Evolutionary conservation across 768 basidiomycete genomes (phyloP), one percentile per base, ranked within the genome.

Genomic region (Leccinum longicurvipes): DNA sequence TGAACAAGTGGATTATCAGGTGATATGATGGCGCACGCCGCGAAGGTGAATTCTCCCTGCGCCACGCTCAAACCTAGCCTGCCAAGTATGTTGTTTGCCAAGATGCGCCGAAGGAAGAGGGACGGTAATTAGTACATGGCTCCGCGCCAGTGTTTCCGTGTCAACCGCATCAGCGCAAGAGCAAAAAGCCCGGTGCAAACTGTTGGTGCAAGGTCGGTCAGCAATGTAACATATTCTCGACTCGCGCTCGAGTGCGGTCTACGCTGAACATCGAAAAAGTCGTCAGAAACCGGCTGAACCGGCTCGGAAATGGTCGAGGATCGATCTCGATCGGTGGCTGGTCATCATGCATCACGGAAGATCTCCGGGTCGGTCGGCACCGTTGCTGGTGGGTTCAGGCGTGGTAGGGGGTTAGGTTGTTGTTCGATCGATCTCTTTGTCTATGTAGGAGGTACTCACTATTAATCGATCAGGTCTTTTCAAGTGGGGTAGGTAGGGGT

Each of bases 271-370:
- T 90, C 49, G 89, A 91, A 63, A 63, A 54, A 61, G 54, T 50
- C 5, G 11, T 19, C 19, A 10, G n/a, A 19, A 11, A 41, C 50
- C 70, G 49, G n/a, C n/a, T n/a, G 53, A 63, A 60, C 56, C 68
- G 61, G 2, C 27, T 58, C 12, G 76, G 75, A 11, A 75, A 65
- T 9, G 61, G 76, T 55, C 76, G 74, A 65, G 83, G 85, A 9
- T 83, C 85, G n/a, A 85, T 89, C 57, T 74, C 83, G 14, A 69
- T 89, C n/a, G n/a, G n/a, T n/a, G n/a, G n/a, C n/a, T n/a, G n/a
- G n/a, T n/a, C n/a, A n/a, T n/a, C n/a, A n/a, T n/a, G n/a, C n/a
- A n/a, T n/a, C n/a, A n/a, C n/a, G n/a, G n/a, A n/a, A n/a, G n/a
- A n/a, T n/a, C n/a, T n/a, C 49, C 60, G 25, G 44, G 28, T 10